Conservation (phyloP, 2,329 filamentous ascomycete genomes). For the Exophiala bonariae region DNA sequence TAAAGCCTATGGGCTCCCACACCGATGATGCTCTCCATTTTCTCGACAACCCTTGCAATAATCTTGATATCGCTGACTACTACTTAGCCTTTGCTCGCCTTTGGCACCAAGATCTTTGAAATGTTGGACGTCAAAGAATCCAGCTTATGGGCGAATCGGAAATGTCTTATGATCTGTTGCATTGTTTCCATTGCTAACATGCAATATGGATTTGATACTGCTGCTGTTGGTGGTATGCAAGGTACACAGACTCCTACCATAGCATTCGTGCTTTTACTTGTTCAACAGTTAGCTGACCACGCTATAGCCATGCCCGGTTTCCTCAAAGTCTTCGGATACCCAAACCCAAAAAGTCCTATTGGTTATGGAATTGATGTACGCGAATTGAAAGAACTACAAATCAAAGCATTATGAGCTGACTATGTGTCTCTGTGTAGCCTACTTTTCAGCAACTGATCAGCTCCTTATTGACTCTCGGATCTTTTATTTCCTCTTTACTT, state of each 20-base stretch:
- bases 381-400: too few relatives aligned
- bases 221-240: constrained; percentile 37
- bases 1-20: too few relatives aligned
- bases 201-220: constrained; percentile 54
- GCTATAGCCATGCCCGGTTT: constrained; percentile 15
- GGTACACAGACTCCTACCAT: too few relatives aligned
- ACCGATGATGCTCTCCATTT: too few relatives aligned
- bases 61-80: too few relatives aligned
- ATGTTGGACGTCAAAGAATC: too few relatives aligned
- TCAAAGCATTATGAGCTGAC: too few relatives aligned
- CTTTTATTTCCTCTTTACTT: constrained; percentile 42
- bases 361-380: constrained; percentile 34
- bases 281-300: too few relatives aligned
- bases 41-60: too few relatives aligned
- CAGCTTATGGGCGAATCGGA: constrained; percentile 11
- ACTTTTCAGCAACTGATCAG: constrained; percentile 46
- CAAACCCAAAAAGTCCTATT: constrained; percentile 23
- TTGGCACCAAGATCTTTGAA: too few relatives aligned
- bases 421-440: constrained; percentile 12
- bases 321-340: constrained; percentile 29
- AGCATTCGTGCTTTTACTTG: too few relatives aligned
- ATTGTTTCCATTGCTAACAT: constrained; percentile 51
- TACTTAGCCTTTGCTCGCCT: too few relatives aligned
- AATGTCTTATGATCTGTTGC: constrained; percentile 47
- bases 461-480: constrained; percentile 46